Base-by-base conservation (phyloP, 2,329 filamentous ascomycete genomes). In the Claviceps sp. region DNA sequence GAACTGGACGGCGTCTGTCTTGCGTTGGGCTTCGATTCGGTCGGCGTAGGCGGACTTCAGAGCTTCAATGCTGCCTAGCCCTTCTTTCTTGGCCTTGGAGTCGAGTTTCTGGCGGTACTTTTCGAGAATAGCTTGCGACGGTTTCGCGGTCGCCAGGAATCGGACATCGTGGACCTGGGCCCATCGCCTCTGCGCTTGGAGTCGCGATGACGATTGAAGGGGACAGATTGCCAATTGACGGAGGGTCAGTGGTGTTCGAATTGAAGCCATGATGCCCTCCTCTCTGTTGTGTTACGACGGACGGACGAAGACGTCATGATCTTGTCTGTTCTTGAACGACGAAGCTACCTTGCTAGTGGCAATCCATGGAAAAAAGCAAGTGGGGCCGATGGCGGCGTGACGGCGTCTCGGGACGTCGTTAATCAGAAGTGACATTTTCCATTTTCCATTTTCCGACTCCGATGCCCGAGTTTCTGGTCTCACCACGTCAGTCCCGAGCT, bases 91-190 rank as follows among this genome's bases (percentile, higher is more conserved):
- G 11, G 89, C 91, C 70, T 95, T 96, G 57, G 77, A 72, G 58
- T 86, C 78, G 56, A 98, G 83, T 72, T 95, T 95, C 53, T 84
- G 78, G 60, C 80, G 81, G 73, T 98, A 98, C 68, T 87, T 94
- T 57, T 95, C 89, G 57, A 87, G 65, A 41, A 96, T 73, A 60
- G 77, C 76, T 53, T 79, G 77, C 47, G 83, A 76, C 53, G 80
- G 73, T 53, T 80, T 79, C 55, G 89, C 87, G 16, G 89, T 93
- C 55, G 85, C 85, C 46, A 95, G 78, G 74, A 91, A 95, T 57
- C 90, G 88, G 47, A 95, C 83, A 68, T 96, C 88, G 67, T 94
- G 88, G 34, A 96, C 89, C 62, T 88, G 88, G 2, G 91, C 91
- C 85, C 88, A 94, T 65, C 90, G 82, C 52, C 84, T 81, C 68